Evolutionary conservation across 2,329 filamentous ascomycete species (phyloP).

Genomic region (Phaeophleospora eucalypticola): DNA sequence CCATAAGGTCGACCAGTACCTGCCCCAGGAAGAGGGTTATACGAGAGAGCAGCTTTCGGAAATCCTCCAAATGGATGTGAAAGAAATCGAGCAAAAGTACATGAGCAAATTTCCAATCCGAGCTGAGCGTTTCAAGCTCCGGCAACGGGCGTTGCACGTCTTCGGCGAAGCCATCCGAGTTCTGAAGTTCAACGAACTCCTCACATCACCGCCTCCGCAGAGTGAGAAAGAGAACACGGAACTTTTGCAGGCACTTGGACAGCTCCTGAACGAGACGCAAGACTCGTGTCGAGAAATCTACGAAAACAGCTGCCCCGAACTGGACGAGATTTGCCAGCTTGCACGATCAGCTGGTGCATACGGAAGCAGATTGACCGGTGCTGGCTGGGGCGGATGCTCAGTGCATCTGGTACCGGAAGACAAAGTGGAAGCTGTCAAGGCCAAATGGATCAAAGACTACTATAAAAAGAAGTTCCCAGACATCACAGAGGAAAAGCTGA

Average conservation of each 20-base stretch:
- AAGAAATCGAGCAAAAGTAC: slow-evolving; percentile 71
- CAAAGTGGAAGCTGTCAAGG: slow-evolving; percentile 72
- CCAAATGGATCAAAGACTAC: slow-evolving; percentile 76
- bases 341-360: slow-evolving; percentile 74
- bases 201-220: slow-evolving; percentile 47
- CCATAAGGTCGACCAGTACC: slow-evolving; percentile 62
- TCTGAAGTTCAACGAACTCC: slow-evolving; percentile 72
- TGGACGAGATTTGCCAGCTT: slow-evolving; percentile 83
- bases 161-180: slow-evolving; percentile 86
- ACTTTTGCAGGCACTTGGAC: slow-evolving; percentile 70
- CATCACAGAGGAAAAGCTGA: slow-evolving; percentile 67
- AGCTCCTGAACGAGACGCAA: slow-evolving; percentile 85
- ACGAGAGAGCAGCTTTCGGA: slow-evolving; percentile 78
- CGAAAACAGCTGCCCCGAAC: slow-evolving; percentile 86
- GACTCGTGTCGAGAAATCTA: slow-evolving; percentile 80
- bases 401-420: slow-evolving; percentile 86
- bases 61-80: slow-evolving; percentile 63
- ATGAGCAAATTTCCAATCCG: slow-evolving; percentile 86
- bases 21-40: slow-evolving; percentile 78
- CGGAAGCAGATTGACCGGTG: slow-evolving; percentile 82
- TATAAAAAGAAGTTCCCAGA: slow-evolving; percentile 68
- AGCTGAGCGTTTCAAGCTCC: slow-evolving; percentile 80
- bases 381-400: slow-evolving; percentile 94
- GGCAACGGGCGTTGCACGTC: slow-evolving; percentile 84
- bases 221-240: slow-evolving; percentile 55